Evolutionary conservation across 306 rosid species (phyloP).

Genomic region (Citrullus colocynthis): DNA sequence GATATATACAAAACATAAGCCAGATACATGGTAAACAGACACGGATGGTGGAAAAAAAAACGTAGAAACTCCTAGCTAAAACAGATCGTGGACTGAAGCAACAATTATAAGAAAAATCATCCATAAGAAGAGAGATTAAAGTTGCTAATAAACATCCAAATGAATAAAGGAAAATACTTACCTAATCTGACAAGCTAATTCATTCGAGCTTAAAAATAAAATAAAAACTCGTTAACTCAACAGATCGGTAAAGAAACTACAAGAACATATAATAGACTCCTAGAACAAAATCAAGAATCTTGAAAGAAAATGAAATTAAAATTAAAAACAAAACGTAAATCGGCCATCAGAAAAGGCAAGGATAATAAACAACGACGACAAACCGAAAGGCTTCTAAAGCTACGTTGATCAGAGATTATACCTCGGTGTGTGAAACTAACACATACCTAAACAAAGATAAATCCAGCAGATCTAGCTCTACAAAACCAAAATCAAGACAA

Average conservation of each 20-base stretch:
- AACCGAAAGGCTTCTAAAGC: background rate
- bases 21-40: background rate
- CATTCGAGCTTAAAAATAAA: background rate
- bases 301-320: too few relatives aligned
- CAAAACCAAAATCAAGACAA: background rate
- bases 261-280: background rate
- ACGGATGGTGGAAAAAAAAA: too few relatives aligned
- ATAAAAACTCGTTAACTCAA: background rate
- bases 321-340: background rate
- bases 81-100: background rate
- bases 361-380: conserved; percentile 4
- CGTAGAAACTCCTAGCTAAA: background rate
- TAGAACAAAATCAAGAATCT: background rate
- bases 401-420: background rate
- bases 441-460: conserved; percentile 15
- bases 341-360: background rate
- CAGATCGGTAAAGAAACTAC: background rate
- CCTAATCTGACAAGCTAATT: conserved; percentile 1
- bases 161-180: background rate
- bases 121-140: background rate
- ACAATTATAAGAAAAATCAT: background rate
- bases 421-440: background rate
- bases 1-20: background rate
- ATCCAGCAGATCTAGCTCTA: conserved; percentile 25
- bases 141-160: background rate